These are phyloP conservation scores for Jatropha podagrica DNA, from an alignment of 441 rosid genomes.

Conservation along the genomic window DNA sequence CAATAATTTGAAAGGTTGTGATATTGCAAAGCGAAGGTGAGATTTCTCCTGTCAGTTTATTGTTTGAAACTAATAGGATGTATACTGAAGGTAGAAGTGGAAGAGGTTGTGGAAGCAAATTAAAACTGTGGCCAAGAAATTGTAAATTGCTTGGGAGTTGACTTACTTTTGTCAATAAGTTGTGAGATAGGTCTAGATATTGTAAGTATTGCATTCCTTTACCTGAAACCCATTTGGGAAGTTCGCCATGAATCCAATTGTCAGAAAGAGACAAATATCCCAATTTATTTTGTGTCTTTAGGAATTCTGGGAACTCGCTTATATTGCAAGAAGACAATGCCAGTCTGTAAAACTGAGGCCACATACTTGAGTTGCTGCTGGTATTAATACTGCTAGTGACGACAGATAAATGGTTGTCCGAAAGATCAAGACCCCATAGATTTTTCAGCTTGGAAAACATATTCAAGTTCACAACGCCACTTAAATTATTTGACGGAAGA, in stretches of 20 bases:
- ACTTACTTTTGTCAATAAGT: slow-evolving; percentile 20
- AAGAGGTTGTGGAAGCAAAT: slow-evolving; percentile 19
- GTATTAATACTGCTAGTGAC: background rate
- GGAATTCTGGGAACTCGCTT: slow-evolving; percentile 26
- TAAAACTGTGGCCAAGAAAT: slow-evolving; percentile 16
- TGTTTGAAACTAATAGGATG: slow-evolving; percentile 12
- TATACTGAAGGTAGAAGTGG: slow-evolving; percentile 1
- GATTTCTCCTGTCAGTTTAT: slow-evolving; percentile 25
- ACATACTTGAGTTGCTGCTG: background rate
- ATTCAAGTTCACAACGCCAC: background rate
- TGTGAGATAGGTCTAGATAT: slow-evolving; percentile 23
- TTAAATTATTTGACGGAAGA: slow-evolving; percentile 26
- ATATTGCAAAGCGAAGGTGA: slow-evolving; percentile 18
- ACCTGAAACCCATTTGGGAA: slow-evolving; percentile 5
- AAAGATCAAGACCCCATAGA: slow-evolving; percentile 9
- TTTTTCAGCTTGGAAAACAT: too few relatives aligned
- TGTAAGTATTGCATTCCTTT: background rate
- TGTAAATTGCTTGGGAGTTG: slow-evolving; percentile 1
- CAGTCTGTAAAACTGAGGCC: slow-evolving; percentile 9
- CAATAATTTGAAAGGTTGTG: slow-evolving; percentile 9
- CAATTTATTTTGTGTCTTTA: slow-evolving; percentile 15
- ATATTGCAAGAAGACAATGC: slow-evolving; percentile 32
- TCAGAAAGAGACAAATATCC: slow-evolving; percentile 21
- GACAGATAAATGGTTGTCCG: slow-evolving; percentile 18
- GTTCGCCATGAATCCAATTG: slow-evolving; percentile 18